phyloP scores from a whole-genome alignment of 371 early-diverging fungal species.

The Zopfochytrium polystomum region DNA sequence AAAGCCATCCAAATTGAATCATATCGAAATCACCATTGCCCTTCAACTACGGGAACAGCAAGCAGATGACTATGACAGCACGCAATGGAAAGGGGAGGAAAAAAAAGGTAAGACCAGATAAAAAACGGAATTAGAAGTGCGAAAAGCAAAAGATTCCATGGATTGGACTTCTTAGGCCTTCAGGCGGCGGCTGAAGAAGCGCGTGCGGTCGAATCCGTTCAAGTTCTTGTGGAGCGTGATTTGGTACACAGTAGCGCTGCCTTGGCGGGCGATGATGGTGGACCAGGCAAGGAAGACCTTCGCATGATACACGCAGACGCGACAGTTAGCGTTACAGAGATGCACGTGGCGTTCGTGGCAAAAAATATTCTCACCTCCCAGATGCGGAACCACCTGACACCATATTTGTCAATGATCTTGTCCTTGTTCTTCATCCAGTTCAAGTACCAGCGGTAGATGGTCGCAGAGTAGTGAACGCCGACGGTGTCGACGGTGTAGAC shows the following conservation, averaged over 20 bases:
- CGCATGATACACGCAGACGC: constrained; percentile 26
- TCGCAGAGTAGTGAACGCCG: constrained; percentile 96
- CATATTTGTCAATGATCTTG: constrained; percentile 75
- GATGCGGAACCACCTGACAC: constrained; percentile 68
- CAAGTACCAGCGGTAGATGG: constrained; percentile 91
- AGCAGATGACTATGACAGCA: too few relatives aligned
- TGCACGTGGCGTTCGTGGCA: too few relatives aligned
- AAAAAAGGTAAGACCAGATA: background rate
- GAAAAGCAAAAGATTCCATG: too few relatives aligned
- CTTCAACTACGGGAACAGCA: too few relatives aligned
- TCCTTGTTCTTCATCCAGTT: constrained; percentile 96
- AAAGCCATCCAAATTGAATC: too few relatives aligned
- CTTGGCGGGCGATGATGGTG: constrained; percentile 89
- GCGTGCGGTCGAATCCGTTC: constrained; percentile 81
- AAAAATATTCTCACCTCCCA: constrained; percentile 46
- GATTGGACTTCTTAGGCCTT: constrained; percentile 14
- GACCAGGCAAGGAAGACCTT: constrained; percentile 97
- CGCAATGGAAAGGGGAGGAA: background rate
- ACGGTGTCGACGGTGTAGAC: constrained; percentile 83
- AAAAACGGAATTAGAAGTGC: background rate
- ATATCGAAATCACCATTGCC: too few relatives aligned
- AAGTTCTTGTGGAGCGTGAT: constrained; percentile 93
- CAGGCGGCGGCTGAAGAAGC: constrained; percentile 36
- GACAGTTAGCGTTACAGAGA: constrained; percentile 5
- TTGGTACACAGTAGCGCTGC: constrained; percentile 93